Evolutionary conservation across 169 alveolate species (phyloP).

Genomic region (Plasmodium chabaudi): DNA sequence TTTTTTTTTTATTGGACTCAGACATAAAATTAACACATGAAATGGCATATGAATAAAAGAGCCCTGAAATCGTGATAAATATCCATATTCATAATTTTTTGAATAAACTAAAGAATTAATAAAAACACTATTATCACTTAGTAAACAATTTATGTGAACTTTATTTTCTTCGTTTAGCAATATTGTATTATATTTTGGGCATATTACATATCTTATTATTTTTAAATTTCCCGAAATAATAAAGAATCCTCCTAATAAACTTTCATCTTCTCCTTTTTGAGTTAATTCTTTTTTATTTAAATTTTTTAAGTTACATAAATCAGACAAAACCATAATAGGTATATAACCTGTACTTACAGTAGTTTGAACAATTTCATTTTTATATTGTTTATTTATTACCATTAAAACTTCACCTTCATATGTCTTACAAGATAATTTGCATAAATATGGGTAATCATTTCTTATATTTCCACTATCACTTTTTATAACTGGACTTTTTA

Average conservation of each 20-base stretch:
- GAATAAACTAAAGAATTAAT: conserved; percentile 88
- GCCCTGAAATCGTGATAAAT: conserved; percentile 11
- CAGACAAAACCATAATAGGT: conserved; percentile 98
- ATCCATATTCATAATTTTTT: conserved; percentile 87
- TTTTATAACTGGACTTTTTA: conserved; percentile 66
- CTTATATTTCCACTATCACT: conserved; percentile 46
- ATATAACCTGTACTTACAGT: conserved; percentile 92
- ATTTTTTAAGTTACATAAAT: conserved; percentile 94
- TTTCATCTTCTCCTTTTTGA: conserved; percentile 96
- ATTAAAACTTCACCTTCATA: conserved; percentile 74
- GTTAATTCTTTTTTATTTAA: conserved; percentile 93
- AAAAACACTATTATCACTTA: conserved; percentile 89
- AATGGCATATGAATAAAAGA: conserved; percentile 13
- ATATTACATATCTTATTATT: conserved; percentile 96
- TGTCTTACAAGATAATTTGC: conserved; percentile 47
- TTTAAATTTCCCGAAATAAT: conserved; percentile 98
- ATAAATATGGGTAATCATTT: conserved; percentile 71
- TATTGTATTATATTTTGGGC: conserved; percentile 96
- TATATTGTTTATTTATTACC: conserved; percentile 46
- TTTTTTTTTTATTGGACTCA: conserved; percentile 70
- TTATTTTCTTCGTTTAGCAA: conserved; percentile 77
- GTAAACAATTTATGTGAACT: conserved; percentile 87
- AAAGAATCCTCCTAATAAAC: conserved; percentile 99
- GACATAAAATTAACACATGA: conserved; percentile 23
- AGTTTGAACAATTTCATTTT: conserved; percentile 55